phyloP scores from a whole-genome alignment of 768 basidiomycete genomes.

The Tephrocybe sp. region DNA sequence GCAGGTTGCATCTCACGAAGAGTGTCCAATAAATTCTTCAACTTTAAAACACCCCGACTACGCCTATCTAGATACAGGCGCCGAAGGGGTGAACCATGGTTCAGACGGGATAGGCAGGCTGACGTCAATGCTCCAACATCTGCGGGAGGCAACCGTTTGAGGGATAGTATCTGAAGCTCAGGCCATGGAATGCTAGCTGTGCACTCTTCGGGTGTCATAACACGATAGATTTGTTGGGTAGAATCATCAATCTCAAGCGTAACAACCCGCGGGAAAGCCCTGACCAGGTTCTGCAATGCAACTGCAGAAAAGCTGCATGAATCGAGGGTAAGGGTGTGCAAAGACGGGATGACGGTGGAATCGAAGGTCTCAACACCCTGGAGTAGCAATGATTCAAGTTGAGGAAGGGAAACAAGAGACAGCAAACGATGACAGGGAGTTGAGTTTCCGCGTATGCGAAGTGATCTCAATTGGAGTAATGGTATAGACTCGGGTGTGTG shows the following conservation, averaged over 20 bases:
- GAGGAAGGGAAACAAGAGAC: constrained; percentile 35
- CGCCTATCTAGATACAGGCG: constrained; percentile 35
- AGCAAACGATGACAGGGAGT: constrained; percentile 33
- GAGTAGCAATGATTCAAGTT: constrained; percentile 35
- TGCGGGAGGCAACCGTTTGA: constrained; percentile 29
- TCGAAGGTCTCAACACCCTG: constrained; percentile 35
- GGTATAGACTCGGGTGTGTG: constrained; percentile 26
- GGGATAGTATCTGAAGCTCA: constrained; percentile 29
- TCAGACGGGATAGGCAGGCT: constrained; percentile 27
- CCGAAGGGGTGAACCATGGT: constrained; percentile 18
- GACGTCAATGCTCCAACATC: constrained; percentile 32
- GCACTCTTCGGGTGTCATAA: constrained; percentile 23
- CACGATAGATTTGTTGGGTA: constrained; percentile 26
- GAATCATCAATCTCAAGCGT: constrained; percentile 35
- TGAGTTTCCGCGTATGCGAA: constrained; percentile 41
- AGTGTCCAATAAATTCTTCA: constrained; percentile 27
- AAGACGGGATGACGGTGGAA: constrained; percentile 28
- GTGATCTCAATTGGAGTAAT: constrained; percentile 33
- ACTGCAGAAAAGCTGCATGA: constrained; percentile 31
- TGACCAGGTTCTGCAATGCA: constrained; percentile 31
- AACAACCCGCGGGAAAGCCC: constrained; percentile 34
- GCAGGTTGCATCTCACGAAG: constrained; percentile 30
- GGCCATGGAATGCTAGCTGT: constrained; percentile 29
- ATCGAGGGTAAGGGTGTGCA: constrained; percentile 34
- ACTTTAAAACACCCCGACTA: constrained; percentile 33